Base-by-base conservation (phyloP, 495 filamentous ascomycete genomes). In the Penicillium lagena region DNA sequence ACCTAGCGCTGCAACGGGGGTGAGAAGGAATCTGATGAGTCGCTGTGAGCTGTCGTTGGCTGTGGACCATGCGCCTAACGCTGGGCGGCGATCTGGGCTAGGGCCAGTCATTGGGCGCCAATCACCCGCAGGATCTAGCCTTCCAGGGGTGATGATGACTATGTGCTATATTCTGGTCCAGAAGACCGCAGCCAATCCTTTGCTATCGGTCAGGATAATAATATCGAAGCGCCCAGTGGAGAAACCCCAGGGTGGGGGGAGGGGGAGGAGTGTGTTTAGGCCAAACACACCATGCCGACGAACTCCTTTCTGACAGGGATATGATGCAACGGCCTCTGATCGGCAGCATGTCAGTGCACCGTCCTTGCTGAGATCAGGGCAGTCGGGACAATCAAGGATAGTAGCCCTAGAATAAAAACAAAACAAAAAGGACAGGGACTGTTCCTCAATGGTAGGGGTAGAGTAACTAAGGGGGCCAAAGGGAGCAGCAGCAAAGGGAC, bases 31-130 rank as follows among this genome's bases (percentile, higher is more conserved):
- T 53, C 51, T 51, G 62, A 67, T 62, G 51, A 55, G 59, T 67
- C 64, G 60, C 50, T 54, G 47, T 56, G 62, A 63, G 59, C 50
- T 56, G 47, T 67, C 56, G 56, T 52, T 55, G 47, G 50, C 42
- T 39, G 32, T 47, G 47, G 59, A 39, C 56, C 50, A 49, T 64
- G 59, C 56, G 29, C 53, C 47, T 43, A 49, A 49, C 40, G 42
- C 47, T 47, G 51, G 22, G 3, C 22, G 22, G 6, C 22, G 22
- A 22, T 22, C 22, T 22, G 52, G 48, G 32, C 44, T 42, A 35
- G 12, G 10, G 48, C 39, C 37, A 29, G 29, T 42, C 42, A 45
- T 2, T 35, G 39, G 0, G 43, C 60, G 30, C 80, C 79, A 9
- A 60, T 86, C 3, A 51, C 70, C 1, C 77, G 22, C 22, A 22